Evolutionary conservation across 1,284 basidiomycete species (phyloP), one percentile per base, ranked within the genome.

Genomic region (Pterulicium gracile): DNA sequence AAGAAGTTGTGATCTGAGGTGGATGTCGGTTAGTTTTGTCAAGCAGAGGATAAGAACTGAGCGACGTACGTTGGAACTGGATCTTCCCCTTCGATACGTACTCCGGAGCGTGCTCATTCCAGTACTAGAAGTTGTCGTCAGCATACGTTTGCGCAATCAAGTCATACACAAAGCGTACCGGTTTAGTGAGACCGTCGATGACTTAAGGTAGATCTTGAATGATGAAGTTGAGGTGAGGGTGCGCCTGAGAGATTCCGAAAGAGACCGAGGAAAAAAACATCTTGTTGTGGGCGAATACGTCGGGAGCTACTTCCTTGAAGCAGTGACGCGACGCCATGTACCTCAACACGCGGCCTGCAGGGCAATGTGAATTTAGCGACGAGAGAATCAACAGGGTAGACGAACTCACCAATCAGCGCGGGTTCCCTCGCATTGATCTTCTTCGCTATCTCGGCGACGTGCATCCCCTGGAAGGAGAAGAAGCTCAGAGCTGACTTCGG

Each of bases 1-100:
- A 64, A 61, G 49, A 60, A 62, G 49, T 59, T 55, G 41, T 61
- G 57, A 3, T 39, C 57, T 61, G 45, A 23, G 13, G 20, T n/a
- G n/a, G n/a, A n/a, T n/a, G n/a, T n/a, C n/a, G n/a, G n/a, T n/a
- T n/a, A n/a, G n/a, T n/a, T n/a, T n/a, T n/a, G n/a, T n/a, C n/a
- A n/a, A n/a, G n/a, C n/a, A n/a, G n/a, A n/a, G n/a, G n/a, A n/a
- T n/a, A n/a, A n/a, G n/a, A n/a, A n/a, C n/a, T n/a, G n/a, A n/a
- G n/a, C n/a, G n/a, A n/a, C n/a, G n/a, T n/a, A n/a, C n/a, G n/a
- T n/a, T n/a, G n/a, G n/a, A n/a, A n/a, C n/a, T n/a, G n/a, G n/a
- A n/a, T n/a, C n/a, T n/a, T n/a, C n/a, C n/a, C n/a, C n/a, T n/a
- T n/a, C n/a, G n/a, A n/a, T n/a, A n/a, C n/a, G n/a, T n/a, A n/a